These are phyloP conservation scores for rapeseed (Brassica napus) DNA, from an alignment of 345 rosid genomes.

Conservation along the genomic window Da-Ae NC_063446.1:15252501-15253000, in stretches of 20 bases:
- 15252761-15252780: background rate
- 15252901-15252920: slow-evolving; percentile 69
- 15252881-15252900: slow-evolving; percentile 85
- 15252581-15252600: slow-evolving; percentile 96
- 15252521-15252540: slow-evolving; percentile 93
- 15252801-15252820: slow-evolving; percentile 53
- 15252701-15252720: slow-evolving; percentile 95
- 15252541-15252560: slow-evolving; percentile 84
- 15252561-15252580: slow-evolving; percentile 84
- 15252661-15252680: slow-evolving; percentile 80
- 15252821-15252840: slow-evolving; percentile 87
- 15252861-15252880: slow-evolving; percentile 75
- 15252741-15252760: slow-evolving; percentile 14
- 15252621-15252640: slow-evolving; percentile 92
- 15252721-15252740: slow-evolving; percentile 72
- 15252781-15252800: background rate
- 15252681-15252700: slow-evolving; percentile 80
- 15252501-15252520: slow-evolving; percentile 97
- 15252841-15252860: slow-evolving; percentile 88
- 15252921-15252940: slow-evolving; percentile 44
- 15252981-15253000: background rate
- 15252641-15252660: slow-evolving; percentile 97
- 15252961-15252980: slow-evolving; percentile 4
- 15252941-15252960: background rate
- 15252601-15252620: slow-evolving; percentile 72